Base-by-base conservation (phyloP, 2,329 filamentous ascomycete genomes). In the Colletotrichum spaethianum region DNA sequence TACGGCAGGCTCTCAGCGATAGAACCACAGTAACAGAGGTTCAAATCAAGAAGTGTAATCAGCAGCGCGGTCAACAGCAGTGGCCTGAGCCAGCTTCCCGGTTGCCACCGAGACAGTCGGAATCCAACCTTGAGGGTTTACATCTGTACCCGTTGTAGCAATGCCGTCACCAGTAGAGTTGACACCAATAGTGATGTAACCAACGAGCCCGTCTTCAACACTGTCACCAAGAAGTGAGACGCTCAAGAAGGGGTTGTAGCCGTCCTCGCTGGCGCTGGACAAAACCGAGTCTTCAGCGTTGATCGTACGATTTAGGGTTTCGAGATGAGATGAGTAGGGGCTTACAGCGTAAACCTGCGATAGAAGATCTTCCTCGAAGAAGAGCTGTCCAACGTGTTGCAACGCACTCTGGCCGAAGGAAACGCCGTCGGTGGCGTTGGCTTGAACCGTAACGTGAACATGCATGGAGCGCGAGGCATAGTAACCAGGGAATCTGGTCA, bases 151-250 rank as follows among this genome's bases (percentile, higher is more conserved):
- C 26, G 40, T 53, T 7, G 67, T 67, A 20, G 44, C 36, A 26
- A 60, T 36, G 14, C 26, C 53, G 3, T 64, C 59, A 20, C 38
- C 31, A 2, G 53, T 60, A 20, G 53, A 31, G 68, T 85, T 80
- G 20, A 87, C 80, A 4, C 81, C 85, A 28, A 87, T 75, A 0
- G 81, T 80, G 69, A 87, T 84, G 84, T 85, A 87, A 14, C 78
- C 83, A 62, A 87, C 78, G 14, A 87, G 71, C 31, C 85, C 85
- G 48, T 87, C 85, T 0, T 76, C 72, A 5, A 86, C 74, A 36
- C 80, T 78, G 33, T 88, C 84, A 1, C 87, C 87, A 3, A 90
- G 81, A 14, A 85, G 81, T 12, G 86, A 83, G 71, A 88, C 88
- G 75, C 89, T 82, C 63, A 88, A 79, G 74, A 89, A 82, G 0